Conservation (phyloP, 148 eudicot species). For the Cornus controversa region DNA sequence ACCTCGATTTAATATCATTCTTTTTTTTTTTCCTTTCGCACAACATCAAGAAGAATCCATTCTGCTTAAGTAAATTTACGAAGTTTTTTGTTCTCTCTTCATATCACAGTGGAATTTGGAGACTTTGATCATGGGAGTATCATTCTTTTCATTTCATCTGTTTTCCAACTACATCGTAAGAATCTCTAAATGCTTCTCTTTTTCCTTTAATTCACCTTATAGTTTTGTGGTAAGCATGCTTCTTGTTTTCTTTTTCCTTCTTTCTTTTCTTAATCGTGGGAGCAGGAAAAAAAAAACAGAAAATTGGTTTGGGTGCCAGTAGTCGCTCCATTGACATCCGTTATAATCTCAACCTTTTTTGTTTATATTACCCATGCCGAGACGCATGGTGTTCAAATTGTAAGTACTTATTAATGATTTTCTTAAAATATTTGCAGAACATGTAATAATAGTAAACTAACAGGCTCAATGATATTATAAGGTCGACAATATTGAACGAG, state of each 20-base stretch:
- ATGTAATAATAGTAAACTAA: neutral
- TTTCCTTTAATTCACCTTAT: neutral
- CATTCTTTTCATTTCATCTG: slow-evolving; percentile 74
- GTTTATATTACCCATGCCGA: slow-evolving; percentile 70
- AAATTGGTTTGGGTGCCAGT: slow-evolving; percentile 86
- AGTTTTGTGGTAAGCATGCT: neutral
- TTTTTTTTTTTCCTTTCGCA: neutral
- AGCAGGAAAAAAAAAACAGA: slow-evolving; percentile 78
- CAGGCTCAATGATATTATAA: slow-evolving; percentile 7
- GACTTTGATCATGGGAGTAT: slow-evolving; percentile 63
- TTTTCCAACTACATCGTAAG: slow-evolving; percentile 70
- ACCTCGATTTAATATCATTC: neutral
- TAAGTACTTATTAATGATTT: slow-evolving; percentile 23
- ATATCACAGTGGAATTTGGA: slow-evolving; percentile 83
- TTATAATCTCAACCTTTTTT: slow-evolving; percentile 64
- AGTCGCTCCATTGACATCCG: slow-evolving; percentile 74
- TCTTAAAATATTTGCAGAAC: neutral
- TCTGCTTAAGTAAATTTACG: too few relatives aligned
- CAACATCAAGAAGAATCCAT: too few relatives aligned
- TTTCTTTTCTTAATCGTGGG: neutral
- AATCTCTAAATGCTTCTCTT: neutral
- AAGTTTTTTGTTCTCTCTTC: neutral
- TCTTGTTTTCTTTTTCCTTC: neutral
- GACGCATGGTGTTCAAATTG: slow-evolving; percentile 70
- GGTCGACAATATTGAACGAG: slow-evolving; percentile 65